Percentiles rank a stretch among this genome's conserved stretches.
Conservation (phyloP, 371 early-diverging fungal species). For the Mucor ambiguus region DNA sequence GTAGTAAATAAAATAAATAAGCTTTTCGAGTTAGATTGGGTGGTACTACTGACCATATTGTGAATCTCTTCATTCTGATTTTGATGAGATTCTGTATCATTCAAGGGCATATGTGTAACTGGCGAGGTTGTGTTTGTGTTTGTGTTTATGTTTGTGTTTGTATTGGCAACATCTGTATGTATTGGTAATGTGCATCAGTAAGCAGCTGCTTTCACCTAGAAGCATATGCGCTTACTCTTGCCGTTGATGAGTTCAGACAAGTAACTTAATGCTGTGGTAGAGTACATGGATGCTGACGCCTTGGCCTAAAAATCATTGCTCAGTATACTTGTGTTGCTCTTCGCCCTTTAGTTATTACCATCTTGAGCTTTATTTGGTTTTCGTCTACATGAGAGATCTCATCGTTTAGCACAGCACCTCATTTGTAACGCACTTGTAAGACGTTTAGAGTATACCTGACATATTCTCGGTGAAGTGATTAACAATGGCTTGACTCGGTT, state of each 20-base stretch:
- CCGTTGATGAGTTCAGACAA: conserved; percentile 4
- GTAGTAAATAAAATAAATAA: not conserved
- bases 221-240: not conserved
- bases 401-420: not conserved
- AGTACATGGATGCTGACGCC: conserved; percentile 3
- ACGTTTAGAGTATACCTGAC: not conserved
- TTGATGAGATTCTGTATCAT: not conserved
- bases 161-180: not conserved
- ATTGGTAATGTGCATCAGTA: not conserved
- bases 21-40: not conserved
- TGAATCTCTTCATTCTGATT: not conserved
- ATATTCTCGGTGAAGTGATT: conserved; percentile 17
- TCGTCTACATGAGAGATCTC: conserved; percentile 1
- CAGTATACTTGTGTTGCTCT: not conserved
- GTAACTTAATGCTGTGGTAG: conserved; percentile 1
- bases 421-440: not conserved
- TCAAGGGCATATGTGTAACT: conserved; percentile 6
- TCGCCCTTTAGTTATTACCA: not conserved
- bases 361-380: not conserved
- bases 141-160: not conserved
- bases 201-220: not conserved
- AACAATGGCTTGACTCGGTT: conserved; percentile 14
- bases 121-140: not conserved
- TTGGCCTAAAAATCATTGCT: not conserved
- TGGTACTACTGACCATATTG: not conserved